Percentiles rank a stretch among this genome's conserved stretches.
Evolutionary conservation across 2,329 filamentous ascomycete genomes (phyloP).

Genomic region (Truncatella angustata): DNA sequence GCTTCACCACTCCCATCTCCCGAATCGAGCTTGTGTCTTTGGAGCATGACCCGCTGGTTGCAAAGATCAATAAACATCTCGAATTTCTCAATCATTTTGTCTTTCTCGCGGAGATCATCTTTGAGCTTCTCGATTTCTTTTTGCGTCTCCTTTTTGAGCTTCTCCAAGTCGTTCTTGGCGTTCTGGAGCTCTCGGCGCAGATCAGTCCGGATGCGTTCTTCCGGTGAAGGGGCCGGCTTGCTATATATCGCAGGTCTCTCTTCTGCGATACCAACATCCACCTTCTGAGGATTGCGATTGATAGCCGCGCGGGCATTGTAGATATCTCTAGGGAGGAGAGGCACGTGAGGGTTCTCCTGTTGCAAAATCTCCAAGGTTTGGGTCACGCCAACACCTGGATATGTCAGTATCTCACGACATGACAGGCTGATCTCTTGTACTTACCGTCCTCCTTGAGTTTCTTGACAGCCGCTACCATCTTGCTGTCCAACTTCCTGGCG

Average conservation of each 20-base stretch:
- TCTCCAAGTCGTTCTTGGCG: conserved; percentile 53
- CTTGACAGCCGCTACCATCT: conserved; percentile 67
- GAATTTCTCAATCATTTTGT: conserved; percentile 60
- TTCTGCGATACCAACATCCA: conserved; percentile 58
- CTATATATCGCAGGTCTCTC: conserved; percentile 64
- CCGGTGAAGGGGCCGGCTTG: conserved; percentile 61
- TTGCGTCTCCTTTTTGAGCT: conserved; percentile 53
- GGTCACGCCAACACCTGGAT: conserved; percentile 59
- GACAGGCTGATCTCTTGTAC: conserved; percentile 19
- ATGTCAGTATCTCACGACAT: conserved; percentile 29
- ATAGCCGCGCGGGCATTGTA: conserved; percentile 68
- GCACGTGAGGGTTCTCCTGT: conserved; percentile 61
- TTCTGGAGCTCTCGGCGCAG: conserved; percentile 59
- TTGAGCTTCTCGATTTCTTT: conserved; percentile 60
- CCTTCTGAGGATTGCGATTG: conserved; percentile 62
- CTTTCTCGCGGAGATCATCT: conserved; percentile 60
- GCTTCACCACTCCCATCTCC: conserved; percentile 24
- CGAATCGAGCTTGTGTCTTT: conserved; percentile 50
- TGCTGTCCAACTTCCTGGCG: conserved; percentile 63
- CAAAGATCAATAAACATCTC: conserved; percentile 71
- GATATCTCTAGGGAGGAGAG: conserved; percentile 62
- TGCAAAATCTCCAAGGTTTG: conserved; percentile 67
- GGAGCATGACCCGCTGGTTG: conserved; percentile 64
- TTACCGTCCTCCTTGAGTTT: conserved; percentile 64
- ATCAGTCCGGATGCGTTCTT: conserved; percentile 63